Conservation (phyloP, 805 yeast species). For the Cephaloascus fragrans region DNA sequence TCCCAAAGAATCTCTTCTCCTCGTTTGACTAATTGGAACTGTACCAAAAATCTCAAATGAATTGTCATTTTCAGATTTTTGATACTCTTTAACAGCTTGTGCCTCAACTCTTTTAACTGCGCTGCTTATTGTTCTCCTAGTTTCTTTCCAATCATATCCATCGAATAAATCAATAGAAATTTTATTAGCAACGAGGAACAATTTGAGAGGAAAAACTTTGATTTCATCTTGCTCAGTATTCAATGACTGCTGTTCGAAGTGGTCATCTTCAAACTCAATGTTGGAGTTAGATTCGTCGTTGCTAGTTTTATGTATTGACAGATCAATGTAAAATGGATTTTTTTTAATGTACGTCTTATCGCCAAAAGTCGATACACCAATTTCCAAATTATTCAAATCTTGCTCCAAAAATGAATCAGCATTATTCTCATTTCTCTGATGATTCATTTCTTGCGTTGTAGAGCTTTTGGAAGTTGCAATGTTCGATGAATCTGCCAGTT, state of each 20-base stretch:
- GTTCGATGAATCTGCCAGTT: background rate
- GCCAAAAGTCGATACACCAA: conserved; percentile 8
- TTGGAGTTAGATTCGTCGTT: background rate
- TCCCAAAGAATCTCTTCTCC: conserved; percentile 2
- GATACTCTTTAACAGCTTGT: conserved; percentile 24
- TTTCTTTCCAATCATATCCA: conserved; percentile 88
- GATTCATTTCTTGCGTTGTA: background rate
- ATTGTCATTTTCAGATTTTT: conserved; percentile 5
- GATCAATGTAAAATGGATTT: conserved; percentile 3
- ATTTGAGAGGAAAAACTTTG: conserved; percentile 14
- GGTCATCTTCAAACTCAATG: conserved; percentile 10
- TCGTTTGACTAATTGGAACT: background rate
- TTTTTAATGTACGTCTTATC: background rate
- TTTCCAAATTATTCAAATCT: conserved; percentile 15
- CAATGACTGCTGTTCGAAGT: conserved; percentile 6
- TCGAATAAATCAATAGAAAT: conserved; percentile 52
- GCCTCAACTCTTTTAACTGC: conserved; percentile 56
- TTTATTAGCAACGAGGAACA: conserved; percentile 25
- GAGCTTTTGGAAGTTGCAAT: too few species aligned
- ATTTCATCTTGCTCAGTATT: background rate
- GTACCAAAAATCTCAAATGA: background rate
- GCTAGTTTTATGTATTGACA: conserved; percentile 2
- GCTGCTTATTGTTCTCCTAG: conserved; percentile 56
- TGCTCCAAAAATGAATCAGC: conserved; percentile 14
- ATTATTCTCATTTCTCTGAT: conserved; percentile 1